Evolutionary conservation across 75 land plant species (phyloP), one percentile per base, ranked within the genome.

Genomic region (Ceratopteris richardii): DNA sequence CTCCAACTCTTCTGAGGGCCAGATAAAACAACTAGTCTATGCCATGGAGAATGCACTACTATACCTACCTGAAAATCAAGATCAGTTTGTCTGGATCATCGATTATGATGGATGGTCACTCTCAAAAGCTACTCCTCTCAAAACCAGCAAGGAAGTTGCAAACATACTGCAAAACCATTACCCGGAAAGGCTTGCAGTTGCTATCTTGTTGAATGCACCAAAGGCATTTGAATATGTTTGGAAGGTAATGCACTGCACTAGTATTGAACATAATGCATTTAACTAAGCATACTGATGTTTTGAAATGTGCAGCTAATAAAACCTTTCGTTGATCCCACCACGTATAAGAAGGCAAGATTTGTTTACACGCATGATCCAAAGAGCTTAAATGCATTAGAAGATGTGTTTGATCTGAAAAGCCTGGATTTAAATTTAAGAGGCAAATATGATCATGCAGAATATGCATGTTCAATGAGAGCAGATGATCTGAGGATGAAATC

Each of bases 131-230:
- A n/a, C n/a, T n/a, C n/a, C n/a, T n/a, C n/a, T n/a, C n/a, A n/a
- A n/a, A n/a, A n/a, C n/a, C n/a, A n/a, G n/a, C n/a, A n/a, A n/a
- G 20, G 98, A 85, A 43, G 80, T 81, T 43, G 57, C 62, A 48
- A 54, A 80, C 63, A 77, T 92, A 47, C 39, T 89, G 57, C 98
- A 89, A 62, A 92, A 74, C 54, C 90, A 88, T 65, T 92, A 92
- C 62, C 98, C 98, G 0, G 90, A 92, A 68, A 80, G 98, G 73
- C 80, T 89, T 7, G 71, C 62, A 9, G 40, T 70, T 44, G 78
- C 78, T 0, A 58, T 88, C 48, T 77, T 92, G 7, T 89, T 77
- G 52, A 89, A 80, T 63, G 89, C 98, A 17, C 98, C 98, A 13
- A 64, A 77, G 33, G 63, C 85, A 11, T 92, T 89, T 66, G 81